Evolutionary conservation across 192 early-diverging fungal genomes (phyloP), one percentile per base, ranked within the genome.

Genomic region (Umbelopsis isabellina): DNA sequence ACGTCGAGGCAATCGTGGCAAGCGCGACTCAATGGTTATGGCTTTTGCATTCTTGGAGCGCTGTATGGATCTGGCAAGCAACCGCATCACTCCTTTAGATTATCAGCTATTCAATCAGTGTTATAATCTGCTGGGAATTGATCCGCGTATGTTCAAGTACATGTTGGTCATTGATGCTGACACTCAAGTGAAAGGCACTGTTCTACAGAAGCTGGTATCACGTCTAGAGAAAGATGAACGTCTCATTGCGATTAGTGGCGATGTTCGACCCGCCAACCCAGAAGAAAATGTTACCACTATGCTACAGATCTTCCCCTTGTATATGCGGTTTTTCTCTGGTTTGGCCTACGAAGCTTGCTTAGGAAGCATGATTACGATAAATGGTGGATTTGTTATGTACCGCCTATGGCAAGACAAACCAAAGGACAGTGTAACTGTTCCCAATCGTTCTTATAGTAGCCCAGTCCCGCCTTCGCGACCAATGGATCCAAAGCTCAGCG

Each of bases 1-100:
- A 11, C 20, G 41, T 25, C 49, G 75, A 67, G 89, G 89, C 1
- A 90, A 90, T 58, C 87, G 94, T 55, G 94, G 94, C 49, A 96
- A 96, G 78, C 89, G 93, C 41, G 94, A 96, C 76, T 94, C 93
- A 5, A 93, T 95, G 79, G 83, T 95, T 51, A 75, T 96, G 41
- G 83, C 94, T 25, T 90, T 96, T 84, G 88, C 88, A 66, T 96
- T 96, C 74, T 71, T 96, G 70, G 86, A 91, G 79, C 89, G 90
- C 41, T 88, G 86, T 64, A 88, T 88, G 81, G 67, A 74, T 67
- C 48, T 80, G 13, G 83, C 84, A 35, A 78, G 84, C 68, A 87
- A 88, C 65, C 80, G 86, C 64, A 87, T 91, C 70, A 85, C 88
- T 10, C 85, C 86, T 53, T 80, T 91, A 41, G 89, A 91, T 71